A percentile compares a stretch with the other conserved stretches of the same genome.
Evolutionary conservation across 345 rosid species (phyloP).

Genomic region (Acer campestre): DNA sequence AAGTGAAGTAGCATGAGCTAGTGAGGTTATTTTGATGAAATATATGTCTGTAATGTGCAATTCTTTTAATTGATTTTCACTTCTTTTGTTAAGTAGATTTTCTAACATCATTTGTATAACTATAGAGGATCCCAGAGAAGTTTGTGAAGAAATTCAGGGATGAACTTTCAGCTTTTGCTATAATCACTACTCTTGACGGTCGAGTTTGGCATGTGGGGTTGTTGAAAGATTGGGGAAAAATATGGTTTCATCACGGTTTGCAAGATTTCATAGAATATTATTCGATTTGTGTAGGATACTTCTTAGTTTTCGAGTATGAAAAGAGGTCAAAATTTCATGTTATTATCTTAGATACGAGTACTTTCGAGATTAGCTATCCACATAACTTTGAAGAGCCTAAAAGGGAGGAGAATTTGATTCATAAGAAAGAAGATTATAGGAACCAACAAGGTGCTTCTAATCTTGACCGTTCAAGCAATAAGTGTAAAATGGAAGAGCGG

Average conservation of each 20-base stretch:
- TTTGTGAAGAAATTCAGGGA: background rate
- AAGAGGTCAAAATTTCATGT: constrained; percentile 22
- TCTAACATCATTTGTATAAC: background rate
- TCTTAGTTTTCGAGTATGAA: constrained; percentile 41
- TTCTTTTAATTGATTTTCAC: background rate
- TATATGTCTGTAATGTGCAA: too few relatives aligned
- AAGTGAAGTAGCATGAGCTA: too few relatives aligned
- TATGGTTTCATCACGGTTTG: constrained; percentile 52
- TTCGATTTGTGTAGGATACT: constrained; percentile 34
- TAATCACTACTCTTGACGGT: constrained; percentile 6
- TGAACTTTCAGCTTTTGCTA: background rate
- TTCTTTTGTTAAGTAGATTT: background rate
- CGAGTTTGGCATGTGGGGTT: constrained; percentile 40
- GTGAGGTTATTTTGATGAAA: too few relatives aligned
- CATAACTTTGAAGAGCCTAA: constrained; percentile 25
- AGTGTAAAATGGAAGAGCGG: constrained; percentile 14
- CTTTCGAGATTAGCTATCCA: constrained; percentile 40
- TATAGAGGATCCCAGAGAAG: background rate
- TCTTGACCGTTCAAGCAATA: background rate
- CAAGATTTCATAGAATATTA: constrained; percentile 28
- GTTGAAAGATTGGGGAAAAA: constrained; percentile 18
- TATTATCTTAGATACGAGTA: constrained; percentile 32
- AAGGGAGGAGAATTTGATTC: background rate
- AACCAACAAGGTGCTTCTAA: background rate
- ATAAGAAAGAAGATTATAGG: constrained; percentile 11